Evolutionary conservation across 2,329 filamentous ascomycete genomes (phyloP).

Genomic region (Diaporthe eres): DNA sequence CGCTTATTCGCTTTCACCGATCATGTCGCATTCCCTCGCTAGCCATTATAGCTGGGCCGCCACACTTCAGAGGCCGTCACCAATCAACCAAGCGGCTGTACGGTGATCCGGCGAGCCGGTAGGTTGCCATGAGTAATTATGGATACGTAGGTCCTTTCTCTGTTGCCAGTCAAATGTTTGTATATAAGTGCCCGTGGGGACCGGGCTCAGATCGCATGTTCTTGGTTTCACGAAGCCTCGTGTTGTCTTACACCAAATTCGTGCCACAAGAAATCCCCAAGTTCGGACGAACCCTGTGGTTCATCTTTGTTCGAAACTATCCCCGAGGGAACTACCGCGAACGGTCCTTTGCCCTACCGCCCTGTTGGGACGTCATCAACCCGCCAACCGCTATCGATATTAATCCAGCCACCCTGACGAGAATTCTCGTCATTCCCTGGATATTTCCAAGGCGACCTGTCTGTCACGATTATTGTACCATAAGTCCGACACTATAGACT

Average conservation of each 20-base stretch:
- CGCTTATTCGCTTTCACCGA: conserved; percentile 14
- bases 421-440: background rate
- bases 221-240: background rate
- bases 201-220: background rate
- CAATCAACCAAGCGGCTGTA: background rate
- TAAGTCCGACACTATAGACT: background rate
- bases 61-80: background rate
- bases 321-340: conserved; percentile 5
- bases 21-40: background rate
- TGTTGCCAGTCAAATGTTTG: background rate
- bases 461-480: background rate
- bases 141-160: background rate
- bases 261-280: background rate
- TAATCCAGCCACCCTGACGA: background rate
- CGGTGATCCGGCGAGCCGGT: conserved; percentile 1
- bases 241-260: background rate
- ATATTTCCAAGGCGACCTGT: no score
- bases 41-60: background rate
- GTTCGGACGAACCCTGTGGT: conserved; percentile 4
- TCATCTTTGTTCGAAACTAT: conserved; percentile 14
- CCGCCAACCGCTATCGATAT: background rate
- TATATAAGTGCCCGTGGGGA: background rate
- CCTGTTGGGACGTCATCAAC: background rate
- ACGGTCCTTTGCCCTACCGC: conserved; percentile 15
- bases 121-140: background rate